These are phyloP conservation scores for Inga laurina DNA, from an alignment of 306 rosid species.

Conservation along the genomic window DNA sequence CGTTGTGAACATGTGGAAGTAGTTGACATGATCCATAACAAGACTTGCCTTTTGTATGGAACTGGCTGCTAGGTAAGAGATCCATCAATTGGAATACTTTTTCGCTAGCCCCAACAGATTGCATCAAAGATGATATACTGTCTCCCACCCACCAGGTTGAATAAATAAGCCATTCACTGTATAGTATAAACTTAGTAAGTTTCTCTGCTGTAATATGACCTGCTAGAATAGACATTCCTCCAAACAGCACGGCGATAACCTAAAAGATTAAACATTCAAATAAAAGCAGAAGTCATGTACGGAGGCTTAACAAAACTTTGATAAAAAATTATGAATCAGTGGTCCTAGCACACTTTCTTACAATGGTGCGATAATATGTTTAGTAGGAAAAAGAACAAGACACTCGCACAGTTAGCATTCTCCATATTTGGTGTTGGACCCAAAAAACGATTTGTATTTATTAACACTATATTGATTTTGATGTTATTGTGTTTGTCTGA, in stretches of 20 bases:
- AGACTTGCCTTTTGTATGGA: constrained; percentile 67
- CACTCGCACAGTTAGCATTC: not conserved
- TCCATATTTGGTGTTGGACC: not conserved
- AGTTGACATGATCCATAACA: constrained; percentile 24
- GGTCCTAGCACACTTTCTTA: not conserved
- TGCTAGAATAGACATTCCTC: constrained; percentile 89
- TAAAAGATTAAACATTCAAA: constrained; percentile 42
- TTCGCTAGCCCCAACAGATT: constrained; percentile 97
- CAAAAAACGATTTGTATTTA: not conserved
- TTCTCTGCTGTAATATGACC: constrained; percentile 92
- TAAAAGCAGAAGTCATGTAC: constrained; percentile 43
- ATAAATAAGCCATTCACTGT: constrained; percentile 94
- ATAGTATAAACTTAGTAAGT: constrained; percentile 91
- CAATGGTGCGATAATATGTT: constrained; percentile 10
- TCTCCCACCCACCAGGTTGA: constrained; percentile 99
- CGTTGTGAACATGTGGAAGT: constrained; percentile 25
- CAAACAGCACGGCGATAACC: constrained; percentile 86
- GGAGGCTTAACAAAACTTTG: constrained; percentile 24
- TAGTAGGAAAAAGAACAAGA: not conserved
- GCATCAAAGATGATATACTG: constrained; percentile 88
- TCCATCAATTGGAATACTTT: constrained; percentile 95
- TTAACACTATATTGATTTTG: not conserved
- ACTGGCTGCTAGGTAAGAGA: constrained; percentile 82
- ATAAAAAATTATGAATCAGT: constrained; percentile 8
- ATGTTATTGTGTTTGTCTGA: not conserved